Evolutionary conservation across 2,329 filamentous ascomycete species (phyloP), one percentile per base, ranked within the genome.

Genomic region (Diaporthe humulicola): DNA sequence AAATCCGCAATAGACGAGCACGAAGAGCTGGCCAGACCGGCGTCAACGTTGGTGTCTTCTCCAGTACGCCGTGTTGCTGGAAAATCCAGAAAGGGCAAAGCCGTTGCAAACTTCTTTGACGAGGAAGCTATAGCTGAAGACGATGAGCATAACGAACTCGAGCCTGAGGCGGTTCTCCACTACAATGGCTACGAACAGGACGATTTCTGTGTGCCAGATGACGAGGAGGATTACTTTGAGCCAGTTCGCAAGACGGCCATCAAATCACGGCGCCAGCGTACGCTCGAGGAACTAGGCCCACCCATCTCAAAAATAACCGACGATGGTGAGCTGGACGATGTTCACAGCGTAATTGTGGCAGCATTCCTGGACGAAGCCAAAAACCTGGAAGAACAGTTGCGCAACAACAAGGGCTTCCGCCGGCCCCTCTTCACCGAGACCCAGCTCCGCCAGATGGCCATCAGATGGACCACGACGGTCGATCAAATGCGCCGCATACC

Each of bases 391-490:
- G 90, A 92, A 78, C 85, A 87, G 1, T 86, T 96, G 33, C 89
- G 93, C 78, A 90, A 91, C 76, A 86, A 86, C 33, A 90, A 90
- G 69, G 85, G 86, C 6, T 83, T 93, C 42, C 88, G 90, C 12
- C 85, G 87, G 30, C 87, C 89, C 5, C 85, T 93, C 0, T 97
- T 97, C 80, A 92, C 91, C 0, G 92, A 95, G 75, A 87, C 87
- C 30, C 88, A 94, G 19, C 88, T 95, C 69, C 90, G 92, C 48
- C 89, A 93, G 78, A 96, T 97, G 93, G 92, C 90, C 17, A 90
- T 95, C 67, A 83, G 87, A 45, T 93, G 93, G 87, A 94, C 93
- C 0, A 87, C 85, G 10, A 90, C 87, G 12, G 79, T 90, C 14
- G 88, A 90, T 22, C 85, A 91, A 74, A 93, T 97, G 91, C 85